phyloP scores from a whole-genome alignment of 495 filamentous ascomycete genomes.

The Penicillium tannophilum region DNA sequence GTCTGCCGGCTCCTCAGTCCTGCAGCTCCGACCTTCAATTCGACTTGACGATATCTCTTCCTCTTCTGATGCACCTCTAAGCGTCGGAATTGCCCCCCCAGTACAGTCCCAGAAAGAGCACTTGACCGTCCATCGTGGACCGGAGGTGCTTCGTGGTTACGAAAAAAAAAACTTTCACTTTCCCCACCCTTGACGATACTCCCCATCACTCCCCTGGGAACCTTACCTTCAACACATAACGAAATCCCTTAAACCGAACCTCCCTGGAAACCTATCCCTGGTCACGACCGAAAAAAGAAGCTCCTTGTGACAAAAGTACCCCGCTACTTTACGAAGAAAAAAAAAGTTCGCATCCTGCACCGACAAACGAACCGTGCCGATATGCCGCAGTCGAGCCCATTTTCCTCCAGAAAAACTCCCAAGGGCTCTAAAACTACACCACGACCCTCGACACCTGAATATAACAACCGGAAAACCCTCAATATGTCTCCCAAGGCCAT shows the following conservation, averaged over 20 bases:
- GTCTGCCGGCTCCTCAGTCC: conserved; percentile 72
- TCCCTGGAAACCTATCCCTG: not conserved
- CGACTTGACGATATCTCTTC: conserved; percentile 76
- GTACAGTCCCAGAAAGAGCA: conserved; percentile 45
- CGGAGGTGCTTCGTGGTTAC: conserved; percentile 43
- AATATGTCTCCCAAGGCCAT: conserved; percentile 21
- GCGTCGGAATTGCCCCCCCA: conserved; percentile 51
- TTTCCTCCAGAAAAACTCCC: conserved; percentile 37
- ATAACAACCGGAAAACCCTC: conserved; percentile 22
- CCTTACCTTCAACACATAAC: not conserved
- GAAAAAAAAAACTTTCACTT: conserved; percentile 16
- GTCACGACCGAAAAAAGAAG: not conserved
- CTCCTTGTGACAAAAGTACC: not conserved
- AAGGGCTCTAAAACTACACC: conserved; percentile 31
- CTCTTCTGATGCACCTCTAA: conserved; percentile 54
- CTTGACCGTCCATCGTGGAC: conserved; percentile 38
- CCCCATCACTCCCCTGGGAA: not conserved
- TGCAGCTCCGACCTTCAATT: conserved; percentile 70
- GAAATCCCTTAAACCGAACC: conserved; percentile 2
- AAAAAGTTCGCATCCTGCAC: conserved; percentile 1
- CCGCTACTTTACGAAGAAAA: conserved; percentile 1
- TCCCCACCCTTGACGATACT: conserved; percentile 13
- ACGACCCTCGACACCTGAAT: conserved; percentile 28
- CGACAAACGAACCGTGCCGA: not conserved
- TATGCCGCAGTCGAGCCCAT: conserved; percentile 35